Base-by-base conservation (phyloP, 139 green algal genomes). In the Chlorella sp. region DNA sequence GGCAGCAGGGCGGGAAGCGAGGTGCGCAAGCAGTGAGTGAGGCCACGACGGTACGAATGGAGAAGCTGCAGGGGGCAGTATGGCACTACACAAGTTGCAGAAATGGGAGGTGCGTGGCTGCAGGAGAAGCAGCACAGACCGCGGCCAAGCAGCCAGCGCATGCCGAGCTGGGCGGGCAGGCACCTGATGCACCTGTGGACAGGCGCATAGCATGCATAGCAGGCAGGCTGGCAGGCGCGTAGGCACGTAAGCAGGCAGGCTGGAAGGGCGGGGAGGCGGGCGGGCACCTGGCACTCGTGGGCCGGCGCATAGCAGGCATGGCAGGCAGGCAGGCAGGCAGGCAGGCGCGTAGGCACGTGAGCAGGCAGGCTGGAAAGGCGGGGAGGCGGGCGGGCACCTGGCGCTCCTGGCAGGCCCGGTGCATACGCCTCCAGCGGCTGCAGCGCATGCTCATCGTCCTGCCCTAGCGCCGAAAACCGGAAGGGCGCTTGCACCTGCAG, bases 361-460 rank as follows among this genome's bases (percentile, higher is more conserved):
- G 48, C 48, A 57, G 48, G 9, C 48, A 57, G 48, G 48, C 48
- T n/a, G n/a, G n/a, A n/a, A n/a, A n/a, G n/a, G n/a, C n/a, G n/a
- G n/a, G n/a, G n/a, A n/a, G n/a, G n/a, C n/a, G n/a, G n/a, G 75
- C 75, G 7, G 36, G 75, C 69, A 88, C 83, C 85, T 82, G 40
- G 40, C 18, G 78, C 40, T 21, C 88, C 88, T n/a, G 81, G 81
- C n/a, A 34, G 60, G 37, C 79, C 88, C 11, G 88, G 68, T 4
- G 19, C 79, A 89, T 96, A 97, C 0, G 88, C 61, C 66, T 96
- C 92, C 42, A 93, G 92, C 64, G 86, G 85, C 89, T 96, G 90
- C 93, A 95, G 89, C 26, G 92, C 86, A 53, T 95, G 91, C 64
- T 92, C 89, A 79, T 93, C 84, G 53, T 92, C 88, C 30, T 66